Evolutionary conservation across 108 stramenopile species (phyloP).

Genomic region (Poteriospumella lacustris): DNA sequence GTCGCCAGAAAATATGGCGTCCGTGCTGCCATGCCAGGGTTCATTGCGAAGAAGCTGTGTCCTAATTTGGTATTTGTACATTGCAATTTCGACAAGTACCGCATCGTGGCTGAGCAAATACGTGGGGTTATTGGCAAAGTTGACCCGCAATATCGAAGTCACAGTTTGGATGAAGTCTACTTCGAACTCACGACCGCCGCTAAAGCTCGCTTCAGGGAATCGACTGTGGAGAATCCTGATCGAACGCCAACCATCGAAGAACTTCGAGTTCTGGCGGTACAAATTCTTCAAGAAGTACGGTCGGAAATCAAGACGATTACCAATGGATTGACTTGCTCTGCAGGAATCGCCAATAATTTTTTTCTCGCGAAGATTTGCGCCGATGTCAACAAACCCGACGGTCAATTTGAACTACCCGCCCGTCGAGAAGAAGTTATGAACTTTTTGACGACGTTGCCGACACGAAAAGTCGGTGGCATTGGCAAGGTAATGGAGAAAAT

Average conservation of each 20-base stretch:
- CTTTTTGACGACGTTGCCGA: slow-evolving; percentile 65
- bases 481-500: slow-evolving; percentile 89
- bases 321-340: slow-evolving; percentile 77
- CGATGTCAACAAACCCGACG: slow-evolving; percentile 90
- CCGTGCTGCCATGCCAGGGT: slow-evolving; percentile 94
- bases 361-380: slow-evolving; percentile 81
- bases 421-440: slow-evolving; percentile 53
- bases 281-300: slow-evolving; percentile 64
- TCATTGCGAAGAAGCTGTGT: slow-evolving; percentile 72
- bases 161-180: slow-evolving; percentile 87
- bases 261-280: neutral
- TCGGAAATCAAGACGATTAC: slow-evolving; percentile 59
- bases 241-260: neutral
- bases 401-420: slow-evolving; percentile 74
- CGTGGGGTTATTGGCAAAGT: slow-evolving; percentile 67
- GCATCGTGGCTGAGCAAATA: slow-evolving; percentile 63
- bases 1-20: slow-evolving; percentile 82
- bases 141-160: slow-evolving; percentile 68
- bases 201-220: neutral
- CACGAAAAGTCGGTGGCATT: slow-evolving; percentile 74
- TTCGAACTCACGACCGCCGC: slow-evolving; percentile 66
- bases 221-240: neutral
- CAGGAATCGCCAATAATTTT: slow-evolving; percentile 79
- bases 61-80: slow-evolving; percentile 58
- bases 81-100: slow-evolving; percentile 70